Evolutionary conservation across 306 rosid species (phyloP).

Genomic region (Canavalia ensiformis): DNA sequence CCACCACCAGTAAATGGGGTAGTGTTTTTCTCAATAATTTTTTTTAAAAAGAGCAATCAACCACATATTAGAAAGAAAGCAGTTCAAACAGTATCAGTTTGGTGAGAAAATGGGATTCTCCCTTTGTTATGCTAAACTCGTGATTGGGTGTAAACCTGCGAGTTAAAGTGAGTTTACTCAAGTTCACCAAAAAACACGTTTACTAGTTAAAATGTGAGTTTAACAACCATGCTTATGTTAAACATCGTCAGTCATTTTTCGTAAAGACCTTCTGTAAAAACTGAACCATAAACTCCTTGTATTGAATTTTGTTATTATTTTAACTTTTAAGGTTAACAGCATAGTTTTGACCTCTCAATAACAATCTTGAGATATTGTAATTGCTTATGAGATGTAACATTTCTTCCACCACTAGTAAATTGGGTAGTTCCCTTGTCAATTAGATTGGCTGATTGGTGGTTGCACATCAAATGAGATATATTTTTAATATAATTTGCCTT

Average conservation of each 20-base stretch:
- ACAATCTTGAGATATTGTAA: not conserved
- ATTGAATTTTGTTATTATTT: not conserved
- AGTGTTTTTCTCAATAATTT: not conserved
- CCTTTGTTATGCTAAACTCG: too few relatives aligned
- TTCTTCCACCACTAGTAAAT: not conserved
- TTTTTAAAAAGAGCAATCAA: too few relatives aligned
- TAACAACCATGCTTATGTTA: conserved; percentile 2
- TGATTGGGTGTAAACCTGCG: too few relatives aligned
- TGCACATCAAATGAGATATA: conserved; percentile 7
- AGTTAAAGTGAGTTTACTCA: too few relatives aligned
- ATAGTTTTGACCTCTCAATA: conserved; percentile 11
- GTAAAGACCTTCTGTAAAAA: not conserved
- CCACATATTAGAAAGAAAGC: too few relatives aligned
- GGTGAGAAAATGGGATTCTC: too few relatives aligned
- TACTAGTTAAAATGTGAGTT: not conserved
- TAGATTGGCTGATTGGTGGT: conserved; percentile 25
- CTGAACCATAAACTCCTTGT: conserved; percentile 10
- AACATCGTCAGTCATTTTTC: conserved; percentile 14
- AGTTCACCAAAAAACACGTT: too few relatives aligned
- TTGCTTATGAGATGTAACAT: conserved; percentile 34
- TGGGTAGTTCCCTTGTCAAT: not conserved
- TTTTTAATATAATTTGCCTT: conserved; percentile 34
- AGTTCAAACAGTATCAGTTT: too few relatives aligned
- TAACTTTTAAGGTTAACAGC: not conserved
- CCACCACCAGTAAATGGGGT: not conserved